Percentiles rank a stretch among this genome's conserved stretches.
These are phyloP conservation scores for Phytophthora ramorum DNA, from an alignment of 352 stramenopile genomes.

Conservation along the genomic window DNA sequence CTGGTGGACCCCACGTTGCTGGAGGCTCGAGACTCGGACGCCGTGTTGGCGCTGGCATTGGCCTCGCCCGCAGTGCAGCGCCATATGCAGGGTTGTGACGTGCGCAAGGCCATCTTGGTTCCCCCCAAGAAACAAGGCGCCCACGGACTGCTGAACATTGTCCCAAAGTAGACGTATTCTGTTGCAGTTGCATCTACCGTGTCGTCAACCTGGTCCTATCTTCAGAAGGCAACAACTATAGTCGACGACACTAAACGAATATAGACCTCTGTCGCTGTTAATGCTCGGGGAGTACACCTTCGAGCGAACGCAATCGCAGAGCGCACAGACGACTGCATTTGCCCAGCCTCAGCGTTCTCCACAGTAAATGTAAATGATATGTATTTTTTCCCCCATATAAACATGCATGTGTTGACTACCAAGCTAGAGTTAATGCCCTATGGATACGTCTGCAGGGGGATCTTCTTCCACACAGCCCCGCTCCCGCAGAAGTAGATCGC, in stretches of 20 bases:
- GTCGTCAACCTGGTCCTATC: too few species aligned
- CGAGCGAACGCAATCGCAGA: too few species aligned
- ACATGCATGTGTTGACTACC: conserved; percentile 1
- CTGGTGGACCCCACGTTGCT: conserved; percentile 58
- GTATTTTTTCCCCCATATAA: conserved; percentile 1
- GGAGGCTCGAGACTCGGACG: conserved; percentile 58
- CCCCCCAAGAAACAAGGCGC: conserved; percentile 81
- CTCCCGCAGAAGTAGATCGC: conserved; percentile 48
- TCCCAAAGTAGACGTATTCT: conserved; percentile 44
- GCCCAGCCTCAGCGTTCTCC: too few species aligned
- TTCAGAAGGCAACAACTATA: too few species aligned
- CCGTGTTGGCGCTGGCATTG: conserved; percentile 68
- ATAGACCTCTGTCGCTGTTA: neutral
- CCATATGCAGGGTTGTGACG: conserved; percentile 66
- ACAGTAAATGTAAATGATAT: conserved; percentile 18
- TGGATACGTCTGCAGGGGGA: conserved; percentile 12
- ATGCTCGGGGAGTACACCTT: too few species aligned
- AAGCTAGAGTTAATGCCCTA: neutral
- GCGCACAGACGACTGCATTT: too few species aligned
- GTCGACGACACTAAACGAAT: neutral
- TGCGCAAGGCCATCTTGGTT: conserved; percentile 83
- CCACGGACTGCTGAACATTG: conserved; percentile 85
- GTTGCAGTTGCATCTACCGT: neutral
- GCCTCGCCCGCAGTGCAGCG: conserved; percentile 65
- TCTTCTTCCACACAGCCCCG: conserved; percentile 28